Base-by-base conservation (phyloP, 768 basidiomycete species). In the Coprinopsis marcescibilis region DNA sequence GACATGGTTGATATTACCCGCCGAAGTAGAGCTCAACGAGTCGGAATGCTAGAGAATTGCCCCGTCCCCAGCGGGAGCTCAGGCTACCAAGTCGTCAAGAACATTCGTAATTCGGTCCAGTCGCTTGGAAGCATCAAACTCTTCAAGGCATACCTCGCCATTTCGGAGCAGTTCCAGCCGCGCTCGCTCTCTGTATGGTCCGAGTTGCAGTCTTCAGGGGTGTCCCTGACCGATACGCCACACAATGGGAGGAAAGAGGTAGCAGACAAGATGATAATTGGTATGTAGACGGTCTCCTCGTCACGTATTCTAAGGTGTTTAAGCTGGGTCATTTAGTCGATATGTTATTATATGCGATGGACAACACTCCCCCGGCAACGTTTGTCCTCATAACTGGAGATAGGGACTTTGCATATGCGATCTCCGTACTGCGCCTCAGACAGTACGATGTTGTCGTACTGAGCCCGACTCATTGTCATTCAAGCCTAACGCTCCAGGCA, bases 311-410 rank as follows among this genome's bases (percentile, higher is more conserved):
- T 11, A 27, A 27, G 36, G 20, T 23, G 27, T 15, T 44, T 19
- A 14, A 21, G 19, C 19, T 23, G 12, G 10, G 3, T 15, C 10
- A 24, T 29, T 8, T 57, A 84, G 84, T 81, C 38, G 85, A 86
- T 55, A 78, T 86, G 71, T 63, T 86, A 47, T 68, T 76, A 5
- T 75, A 78, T 57, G 82, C 78, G n/a, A 73, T 81, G 55, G 83
- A 85, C 62, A 73, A 76, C 52, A 75, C 48, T 56, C 73, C 58
- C 3, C 57, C 57, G 0, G 49, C 54, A 21, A 82, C 81, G 13
- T 63, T 83, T 53, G 61, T 85, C 35, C 65, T 87, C 29, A 80
- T 87, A 54, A 73, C 83, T 0, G 80, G 77, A 14, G 82, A 86
- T 60, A 70, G 80, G 33, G 83, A 85, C 57, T 78, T 83, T 53